Conservation (phyloP, 2,329 filamentous ascomycete species). For the Aspergillus tubingensis region DNA sequence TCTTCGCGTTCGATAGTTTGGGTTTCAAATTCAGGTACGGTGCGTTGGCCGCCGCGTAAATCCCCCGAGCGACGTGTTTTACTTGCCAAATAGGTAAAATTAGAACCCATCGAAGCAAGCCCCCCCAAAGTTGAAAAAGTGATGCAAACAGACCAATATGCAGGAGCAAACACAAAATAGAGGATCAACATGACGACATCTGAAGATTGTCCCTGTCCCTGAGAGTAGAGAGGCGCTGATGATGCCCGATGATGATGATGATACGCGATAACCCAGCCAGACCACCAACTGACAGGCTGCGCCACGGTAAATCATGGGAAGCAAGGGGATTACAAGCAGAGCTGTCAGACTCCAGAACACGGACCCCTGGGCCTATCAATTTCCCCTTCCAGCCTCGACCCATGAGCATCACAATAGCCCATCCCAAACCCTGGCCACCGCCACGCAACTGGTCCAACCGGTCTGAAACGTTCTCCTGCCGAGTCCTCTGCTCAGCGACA, state of each 20-base stretch:
- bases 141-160: not conserved
- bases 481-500: not conserved
- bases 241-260: not conserved
- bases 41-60: not conserved
- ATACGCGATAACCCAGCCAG: not conserved
- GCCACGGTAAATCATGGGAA: not conserved
- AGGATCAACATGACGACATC: not conserved
- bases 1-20: slow-evolving; percentile 6
- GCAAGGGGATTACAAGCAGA: slow-evolving; percentile 7
- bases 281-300: not conserved
- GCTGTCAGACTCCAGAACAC: slow-evolving; percentile 7
- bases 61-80: not conserved
- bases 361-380: slow-evolving; percentile 1
- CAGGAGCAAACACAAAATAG: not conserved
- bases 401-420: slow-evolving; percentile 5
- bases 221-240: too few relatives aligned
- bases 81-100: not conserved
- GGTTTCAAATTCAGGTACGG: not conserved
- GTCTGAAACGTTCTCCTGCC: not conserved
- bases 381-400: slow-evolving; percentile 2
- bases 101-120: not conserved
- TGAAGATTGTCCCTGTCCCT: not conserved
- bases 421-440: slow-evolving; percentile 1
- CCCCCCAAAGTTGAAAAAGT: not conserved
- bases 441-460: not conserved